A percentile compares a stretch with the other conserved stretches of the same genome.
Evolutionary conservation across 495 filamentous ascomycete genomes (phyloP).

Genomic region (Ramalina peruviana): DNA sequence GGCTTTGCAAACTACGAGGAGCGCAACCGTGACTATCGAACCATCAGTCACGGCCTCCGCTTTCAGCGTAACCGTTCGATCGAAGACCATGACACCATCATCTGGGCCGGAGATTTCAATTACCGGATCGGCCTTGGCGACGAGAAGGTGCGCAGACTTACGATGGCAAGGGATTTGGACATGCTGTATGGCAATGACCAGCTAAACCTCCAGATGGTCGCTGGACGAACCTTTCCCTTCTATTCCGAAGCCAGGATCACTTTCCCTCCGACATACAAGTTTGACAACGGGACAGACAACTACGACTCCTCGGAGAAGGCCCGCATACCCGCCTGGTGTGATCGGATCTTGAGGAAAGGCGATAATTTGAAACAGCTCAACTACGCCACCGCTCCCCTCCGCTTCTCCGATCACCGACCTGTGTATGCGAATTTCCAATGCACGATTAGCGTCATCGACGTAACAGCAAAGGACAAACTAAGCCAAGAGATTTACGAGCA

Average conservation of each 20-base stretch:
- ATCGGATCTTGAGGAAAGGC: constrained; percentile 80
- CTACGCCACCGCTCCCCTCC: constrained; percentile 64
- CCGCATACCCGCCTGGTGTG: constrained; percentile 94
- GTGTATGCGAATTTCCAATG: constrained; percentile 84
- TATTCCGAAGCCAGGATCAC: constrained; percentile 76
- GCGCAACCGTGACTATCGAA: constrained; percentile 80
- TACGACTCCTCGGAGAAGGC: constrained; percentile 97
- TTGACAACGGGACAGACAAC: constrained; percentile 67
- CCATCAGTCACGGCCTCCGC: constrained; percentile 71
- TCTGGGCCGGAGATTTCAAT: constrained; percentile 98
- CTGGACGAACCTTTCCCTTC: constrained; percentile 73
- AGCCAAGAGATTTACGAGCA: constrained; percentile 57
- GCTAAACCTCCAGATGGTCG: constrained; percentile 93
- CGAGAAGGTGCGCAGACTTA: constrained; percentile 62
- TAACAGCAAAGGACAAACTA: constrained; percentile 52
- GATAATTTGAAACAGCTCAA: constrained; percentile 63
- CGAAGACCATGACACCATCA: constrained; percentile 83
- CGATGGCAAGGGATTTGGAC: constrained; percentile 55
- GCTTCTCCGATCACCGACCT: constrained; percentile 87
- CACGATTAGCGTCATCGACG: constrained; percentile 63
- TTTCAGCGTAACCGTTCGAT: constrained; percentile 86
- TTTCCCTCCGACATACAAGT: constrained; percentile 93
- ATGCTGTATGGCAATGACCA: constrained; percentile 88
- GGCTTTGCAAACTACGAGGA: constrained; percentile 97
- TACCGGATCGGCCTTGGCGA: constrained; percentile 83